Evolutionary conservation across 768 basidiomycete genomes (phyloP), one percentile per base, ranked within the genome.

Genomic region (Lentinula guzmanii): DNA sequence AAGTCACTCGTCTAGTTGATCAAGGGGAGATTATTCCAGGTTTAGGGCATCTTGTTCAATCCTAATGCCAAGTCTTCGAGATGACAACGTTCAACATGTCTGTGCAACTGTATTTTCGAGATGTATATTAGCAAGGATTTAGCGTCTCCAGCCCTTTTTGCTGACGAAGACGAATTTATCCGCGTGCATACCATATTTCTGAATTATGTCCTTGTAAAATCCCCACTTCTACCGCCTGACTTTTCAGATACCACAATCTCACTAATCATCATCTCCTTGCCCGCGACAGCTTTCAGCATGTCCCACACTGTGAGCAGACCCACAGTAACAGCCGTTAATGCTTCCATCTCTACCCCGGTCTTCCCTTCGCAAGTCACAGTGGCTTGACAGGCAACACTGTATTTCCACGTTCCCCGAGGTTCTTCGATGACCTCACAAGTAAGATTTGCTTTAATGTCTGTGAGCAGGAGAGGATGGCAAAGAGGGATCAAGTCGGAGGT

Each of bases 311-410:
- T 92, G 58, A 95, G 75, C 35, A 91, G 78, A 5, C 86, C 87
- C 34, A 90, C 77, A 1, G 86, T 86, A 8, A 92, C 93, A 24
- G 87, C 88, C n/a, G 87, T 91, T 60, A 95, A 70, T 24, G 93
- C 94, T 74, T 97, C 95, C 90, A 98, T 94, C 76, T 94, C 92
- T 18, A 94, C 91, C 4, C 94, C 90, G 13, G 93, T 93, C 71
- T 86, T 86, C 13, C 91, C 90, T 70, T 86, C 82, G 65, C 88
- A 90, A 43, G 86, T 77, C 39, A 92, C 90, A 7, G 83, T 87
- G 28, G 87, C 90, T 39, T 74, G 72, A 65, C 89, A 91, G 34
- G 79, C 65, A 55, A 93, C 83, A 66, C 77, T 83, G 71, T 80
- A 79, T 60, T 68, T 75, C 56, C 65, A 54, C 24, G 43, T 28